A percentile compares a stretch with the other conserved stretches of the same genome.
These are phyloP conservation scores for Fragaria ananassa DNA, from an alignment of 306 rosid genomes.

Conservation along the genomic window DNA sequence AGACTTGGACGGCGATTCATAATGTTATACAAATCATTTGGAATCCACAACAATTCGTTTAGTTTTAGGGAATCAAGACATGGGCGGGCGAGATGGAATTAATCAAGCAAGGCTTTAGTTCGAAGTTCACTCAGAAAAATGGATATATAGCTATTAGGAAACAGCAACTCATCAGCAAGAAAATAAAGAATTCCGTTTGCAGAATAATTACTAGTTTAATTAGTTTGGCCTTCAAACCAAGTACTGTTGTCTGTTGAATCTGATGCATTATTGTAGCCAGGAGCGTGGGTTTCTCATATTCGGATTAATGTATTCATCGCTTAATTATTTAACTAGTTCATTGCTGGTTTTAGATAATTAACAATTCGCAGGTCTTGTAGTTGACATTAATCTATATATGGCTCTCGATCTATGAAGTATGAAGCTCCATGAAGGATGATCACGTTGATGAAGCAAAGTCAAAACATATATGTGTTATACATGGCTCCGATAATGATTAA, in stretches of 20 bases:
- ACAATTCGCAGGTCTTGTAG: background rate
- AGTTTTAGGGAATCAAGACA: background rate
- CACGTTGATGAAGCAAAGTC: background rate
- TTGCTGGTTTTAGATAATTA: background rate
- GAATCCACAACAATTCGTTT: background rate
- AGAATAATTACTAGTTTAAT: background rate
- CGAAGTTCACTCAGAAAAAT: background rate
- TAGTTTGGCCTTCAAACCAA: background rate
- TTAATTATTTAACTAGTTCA: background rate
- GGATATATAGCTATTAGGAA: background rate
- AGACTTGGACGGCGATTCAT: constrained; percentile 11
- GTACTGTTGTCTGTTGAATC: background rate
- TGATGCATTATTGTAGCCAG: background rate
- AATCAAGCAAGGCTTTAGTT: background rate
- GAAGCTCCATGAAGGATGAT: background rate
- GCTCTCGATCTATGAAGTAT: background rate
- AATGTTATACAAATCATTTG: background rate
- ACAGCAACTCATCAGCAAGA: background rate
- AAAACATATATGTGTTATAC: background rate
- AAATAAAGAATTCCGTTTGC: background rate
- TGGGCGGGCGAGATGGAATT: background rate
- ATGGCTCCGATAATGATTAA: background rate
- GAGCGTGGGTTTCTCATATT: background rate
- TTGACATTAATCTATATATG: background rate
- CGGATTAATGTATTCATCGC: background rate